phyloP scores from a whole-genome alignment of 1,284 basidiomycete genomes.

The Trametes sp. region DNA sequence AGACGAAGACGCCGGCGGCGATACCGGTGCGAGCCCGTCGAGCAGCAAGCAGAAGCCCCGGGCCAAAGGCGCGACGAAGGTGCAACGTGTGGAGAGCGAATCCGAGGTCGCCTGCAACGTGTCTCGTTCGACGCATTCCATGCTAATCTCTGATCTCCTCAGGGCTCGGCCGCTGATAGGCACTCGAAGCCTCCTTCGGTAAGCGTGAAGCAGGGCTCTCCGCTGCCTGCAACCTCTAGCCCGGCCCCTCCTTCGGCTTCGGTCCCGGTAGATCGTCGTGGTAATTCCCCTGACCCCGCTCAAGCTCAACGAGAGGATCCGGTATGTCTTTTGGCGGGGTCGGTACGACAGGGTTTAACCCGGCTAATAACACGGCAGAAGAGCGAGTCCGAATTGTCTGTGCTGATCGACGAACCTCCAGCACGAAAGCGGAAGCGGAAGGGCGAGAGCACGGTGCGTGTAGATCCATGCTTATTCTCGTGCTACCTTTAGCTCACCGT shows the following conservation, averaged over 20 bases:
- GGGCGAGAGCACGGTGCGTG: constrained; percentile 42
- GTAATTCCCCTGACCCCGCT: background rate
- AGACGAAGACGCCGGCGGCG: constrained; percentile 20
- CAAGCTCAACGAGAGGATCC: background rate
- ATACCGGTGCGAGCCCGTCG: background rate
- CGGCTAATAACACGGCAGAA: constrained; percentile 37
- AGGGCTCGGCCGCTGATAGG: constrained; percentile 22
- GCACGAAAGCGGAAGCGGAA: constrained; percentile 45
- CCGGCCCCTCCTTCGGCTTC: background rate
- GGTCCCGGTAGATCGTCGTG: background rate
- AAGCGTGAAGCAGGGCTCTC: background rate
- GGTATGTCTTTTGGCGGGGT: background rate
- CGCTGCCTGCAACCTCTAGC: background rate
- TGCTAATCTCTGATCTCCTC: background rate
- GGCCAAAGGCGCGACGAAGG: background rate
- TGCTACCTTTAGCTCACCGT: background rate
- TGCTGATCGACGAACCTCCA: constrained; percentile 63
- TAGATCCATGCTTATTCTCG: background rate
- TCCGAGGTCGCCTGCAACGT: constrained; percentile 9
- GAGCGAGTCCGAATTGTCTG: constrained; percentile 69
- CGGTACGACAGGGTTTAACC: background rate
- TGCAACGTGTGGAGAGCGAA: constrained; percentile 21
- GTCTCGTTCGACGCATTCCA: background rate
- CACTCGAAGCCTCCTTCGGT: background rate
- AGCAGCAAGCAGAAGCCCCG: constrained; percentile 14